Evolutionary conservation across 371 early-diverging fungal genomes (phyloP).

Genomic region (Rhizomucor miehei): DNA sequence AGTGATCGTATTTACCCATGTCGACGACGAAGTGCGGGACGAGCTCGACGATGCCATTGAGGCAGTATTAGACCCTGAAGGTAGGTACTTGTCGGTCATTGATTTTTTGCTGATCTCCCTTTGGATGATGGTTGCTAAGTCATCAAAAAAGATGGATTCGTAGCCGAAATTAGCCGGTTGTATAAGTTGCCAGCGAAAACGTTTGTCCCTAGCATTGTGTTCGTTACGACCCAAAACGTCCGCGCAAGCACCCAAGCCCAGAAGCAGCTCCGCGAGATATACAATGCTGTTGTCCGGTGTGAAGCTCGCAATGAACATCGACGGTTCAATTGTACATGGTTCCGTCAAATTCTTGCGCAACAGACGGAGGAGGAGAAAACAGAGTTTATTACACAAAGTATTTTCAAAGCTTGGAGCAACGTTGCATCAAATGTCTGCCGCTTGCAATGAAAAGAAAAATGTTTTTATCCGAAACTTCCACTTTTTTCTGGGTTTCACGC

Average conservation of each 20-base stretch:
- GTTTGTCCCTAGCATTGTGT: slow-evolving; percentile 54
- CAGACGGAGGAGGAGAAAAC: slow-evolving; percentile 43
- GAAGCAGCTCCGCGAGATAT: slow-evolving; percentile 50
- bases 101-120: background rate
- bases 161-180: slow-evolving; percentile 33
- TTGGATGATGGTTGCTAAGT: background rate
- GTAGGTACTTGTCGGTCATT: slow-evolving; percentile 15
- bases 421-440: slow-evolving; percentile 32
- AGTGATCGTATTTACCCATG: slow-evolving; percentile 61
- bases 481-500: too few relatives aligned
- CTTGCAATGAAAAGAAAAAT: slow-evolving; percentile 23
- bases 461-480: background rate
- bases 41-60: slow-evolving; percentile 59
- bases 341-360: slow-evolving; percentile 45
- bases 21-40: slow-evolving; percentile 56
- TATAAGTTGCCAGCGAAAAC: slow-evolving; percentile 33
- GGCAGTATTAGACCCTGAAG: slow-evolving; percentile 47
- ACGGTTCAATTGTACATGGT: slow-evolving; percentile 55
- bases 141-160: slow-evolving; percentile 11
- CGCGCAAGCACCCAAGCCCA: slow-evolving; percentile 50
- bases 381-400: slow-evolving; percentile 35
- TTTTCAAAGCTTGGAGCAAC: slow-evolving; percentile 37
- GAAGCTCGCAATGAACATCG: slow-evolving; percentile 46
- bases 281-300: slow-evolving; percentile 50
- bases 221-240: slow-evolving; percentile 50